Evolutionary conservation across 345 rosid species (phyloP).

Genomic region (Linum tenue): DNA sequence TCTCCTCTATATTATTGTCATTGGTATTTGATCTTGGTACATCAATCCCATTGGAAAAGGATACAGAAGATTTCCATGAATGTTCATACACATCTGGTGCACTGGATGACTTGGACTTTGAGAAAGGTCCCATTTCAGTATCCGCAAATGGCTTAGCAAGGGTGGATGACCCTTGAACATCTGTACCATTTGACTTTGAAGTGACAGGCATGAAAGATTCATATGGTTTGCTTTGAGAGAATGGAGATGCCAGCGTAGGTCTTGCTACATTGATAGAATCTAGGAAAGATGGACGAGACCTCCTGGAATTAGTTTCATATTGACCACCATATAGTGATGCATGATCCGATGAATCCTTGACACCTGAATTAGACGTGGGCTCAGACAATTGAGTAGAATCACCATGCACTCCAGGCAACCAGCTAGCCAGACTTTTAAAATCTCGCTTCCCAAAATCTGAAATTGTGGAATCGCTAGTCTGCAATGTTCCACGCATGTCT

Average conservation of each 20-base stretch:
- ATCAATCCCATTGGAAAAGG: conserved; percentile 31
- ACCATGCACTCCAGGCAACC: conserved; percentile 27
- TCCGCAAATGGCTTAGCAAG: conserved; percentile 26
- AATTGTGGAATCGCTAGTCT: conserved; percentile 17
- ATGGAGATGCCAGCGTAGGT: conserved; percentile 37
- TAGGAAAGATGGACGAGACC: conserved; percentile 81
- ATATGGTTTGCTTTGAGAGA: conserved; percentile 30
- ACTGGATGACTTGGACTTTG: conserved; percentile 21
- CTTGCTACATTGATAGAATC: conserved; percentile 66
- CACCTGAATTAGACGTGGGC: conserved; percentile 33
- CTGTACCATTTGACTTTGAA: conserved; percentile 29
- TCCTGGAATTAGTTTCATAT: conserved; percentile 47
- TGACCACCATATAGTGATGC: conserved; percentile 25
- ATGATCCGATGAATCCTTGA: conserved; percentile 32
- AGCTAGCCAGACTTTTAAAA: conserved; percentile 31
- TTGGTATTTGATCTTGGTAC: conserved; percentile 15
- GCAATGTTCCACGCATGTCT: conserved; percentile 22
- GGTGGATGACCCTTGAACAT: conserved; percentile 28
- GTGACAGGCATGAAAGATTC: conserved; percentile 25
- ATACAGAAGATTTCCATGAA: conserved; percentile 22
- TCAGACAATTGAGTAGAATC: conserved; percentile 32
- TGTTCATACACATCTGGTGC: conserved; percentile 27
- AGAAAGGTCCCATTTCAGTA: conserved; percentile 28
- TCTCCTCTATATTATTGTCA: conserved; percentile 26
- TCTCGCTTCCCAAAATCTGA: conserved; percentile 32